Base-by-base conservation (phyloP, 805 yeast species). In the Wickerhamiella spandovensis region DNA sequence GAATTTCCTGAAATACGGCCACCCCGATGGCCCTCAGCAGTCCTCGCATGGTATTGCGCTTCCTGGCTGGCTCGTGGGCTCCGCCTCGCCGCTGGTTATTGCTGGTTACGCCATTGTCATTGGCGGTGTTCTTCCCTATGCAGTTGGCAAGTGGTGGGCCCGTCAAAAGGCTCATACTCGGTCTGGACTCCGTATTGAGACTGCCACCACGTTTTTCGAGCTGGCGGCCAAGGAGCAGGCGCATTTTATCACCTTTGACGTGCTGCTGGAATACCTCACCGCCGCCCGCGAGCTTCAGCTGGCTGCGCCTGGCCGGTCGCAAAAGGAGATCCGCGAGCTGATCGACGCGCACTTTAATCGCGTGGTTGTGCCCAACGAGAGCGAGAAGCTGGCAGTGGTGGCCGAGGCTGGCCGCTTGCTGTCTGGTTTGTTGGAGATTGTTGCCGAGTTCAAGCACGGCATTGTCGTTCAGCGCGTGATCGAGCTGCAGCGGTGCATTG, bases 21-120 rank as follows among this genome's bases (percentile, higher is more conserved):
- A 94, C 64, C 99, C 99, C 4, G 99, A 92, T 69, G 98, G 98
- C 43, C 95, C 95, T 42, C 95, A 86, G 66, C 85, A 85, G 24
- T 74, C 82, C 18, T 71, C 82, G 20, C 96, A 87, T 64, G 98
- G 98, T 54, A 88, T 92, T 65, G 99, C 97, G 0, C 69, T 92
- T 56, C 99, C 99, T 30, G 81, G 83, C 63, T 87, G 85, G 67
- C 73, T 92, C 54, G 84, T 94, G 28, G 88, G 94, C 43, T 74
- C 79, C 51, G 80, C 81, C 21, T 81, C 94, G 4, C 76, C 82
- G 3, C 58, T 82, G 21, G 70, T 87, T 53, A 68, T 84, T 24
- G 74, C 82, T 15, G 64, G 76, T 2, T 92, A 92, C 65, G 77
- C 87, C 47, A 55, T 76, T 7, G 65, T 86, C 43, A 79, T 92